These are phyloP conservation scores for Gossypium bickii DNA, from an alignment of 345 rosid species.

Conservation along the genomic window DNA sequence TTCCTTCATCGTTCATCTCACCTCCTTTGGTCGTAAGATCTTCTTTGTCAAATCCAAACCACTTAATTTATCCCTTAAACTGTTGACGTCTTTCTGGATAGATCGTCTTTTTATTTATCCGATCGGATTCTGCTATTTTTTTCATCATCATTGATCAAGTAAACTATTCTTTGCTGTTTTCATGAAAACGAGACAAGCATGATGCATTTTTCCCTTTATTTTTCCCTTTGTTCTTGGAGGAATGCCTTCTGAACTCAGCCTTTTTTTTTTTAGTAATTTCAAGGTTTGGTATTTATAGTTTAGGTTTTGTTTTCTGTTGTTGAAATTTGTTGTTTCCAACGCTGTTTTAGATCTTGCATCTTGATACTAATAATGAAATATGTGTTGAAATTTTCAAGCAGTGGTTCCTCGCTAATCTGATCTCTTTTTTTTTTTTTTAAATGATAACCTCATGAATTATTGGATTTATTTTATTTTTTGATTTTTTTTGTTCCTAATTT, in stretches of 20 bases:
- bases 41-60: neutral
- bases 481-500: neutral
- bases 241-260: neutral
- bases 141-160: neutral
- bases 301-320: neutral
- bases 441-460: neutral
- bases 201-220: neutral
- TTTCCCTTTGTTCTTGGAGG: neutral
- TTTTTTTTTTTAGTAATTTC: neutral
- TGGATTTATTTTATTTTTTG: neutral
- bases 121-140: neutral
- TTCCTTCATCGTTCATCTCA: neutral
- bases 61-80: neutral
- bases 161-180: neutral
- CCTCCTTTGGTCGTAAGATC: neutral
- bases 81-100: neutral
- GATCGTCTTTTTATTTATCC: neutral
- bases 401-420: neutral
- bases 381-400: neutral
- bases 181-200: neutral
- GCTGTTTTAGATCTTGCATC: slow-evolving; percentile 4
- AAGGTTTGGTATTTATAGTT: neutral
- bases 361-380: neutral
- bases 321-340: neutral
- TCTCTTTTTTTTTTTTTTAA: neutral